These are phyloP conservation scores for Yamadazyma trypodendri DNA, from an alignment of 1,139 yeast species.

Conservation along the genomic window DNA sequence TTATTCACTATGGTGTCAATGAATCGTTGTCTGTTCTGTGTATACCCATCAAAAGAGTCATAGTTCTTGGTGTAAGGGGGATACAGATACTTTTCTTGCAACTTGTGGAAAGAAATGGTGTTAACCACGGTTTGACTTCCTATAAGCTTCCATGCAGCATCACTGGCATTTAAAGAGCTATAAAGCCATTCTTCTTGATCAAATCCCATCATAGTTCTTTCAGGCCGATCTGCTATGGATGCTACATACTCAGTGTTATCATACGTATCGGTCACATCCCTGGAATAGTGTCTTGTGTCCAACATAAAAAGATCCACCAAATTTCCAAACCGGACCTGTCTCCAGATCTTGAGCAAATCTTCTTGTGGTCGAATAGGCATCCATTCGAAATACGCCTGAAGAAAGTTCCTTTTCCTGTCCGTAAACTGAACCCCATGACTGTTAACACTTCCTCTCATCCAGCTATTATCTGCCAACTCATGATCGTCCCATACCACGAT, in stretches of 20 bases:
- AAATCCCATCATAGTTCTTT: slow-evolving; percentile 4
- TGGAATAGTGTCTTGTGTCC: slow-evolving; percentile 2
- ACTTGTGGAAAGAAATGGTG: not conserved
- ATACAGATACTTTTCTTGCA: not conserved
- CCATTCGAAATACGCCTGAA: slow-evolving; percentile 4
- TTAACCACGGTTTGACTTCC: slow-evolving; percentile 3
- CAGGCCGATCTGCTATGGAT: slow-evolving; percentile 1
- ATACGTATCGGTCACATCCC: slow-evolving; percentile 2
- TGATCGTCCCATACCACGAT: slow-evolving; percentile 3
- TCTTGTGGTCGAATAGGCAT: slow-evolving; percentile 3
- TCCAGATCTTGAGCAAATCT: slow-evolving; percentile 2
- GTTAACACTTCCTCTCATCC: slow-evolving; percentile 3
- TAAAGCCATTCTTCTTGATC: slow-evolving; percentile 3
- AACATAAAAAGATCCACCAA: slow-evolving; percentile 1
- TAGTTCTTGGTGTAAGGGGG: not conserved
- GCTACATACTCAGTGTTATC: slow-evolving; percentile 2
- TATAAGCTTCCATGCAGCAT: not conserved
- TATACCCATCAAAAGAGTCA: slow-evolving; percentile 3
- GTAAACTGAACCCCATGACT: slow-evolving; percentile 2
- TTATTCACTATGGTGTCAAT: not conserved
- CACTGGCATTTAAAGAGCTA: not conserved
- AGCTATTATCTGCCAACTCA: slow-evolving; percentile 3
- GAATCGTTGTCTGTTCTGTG: slow-evolving; percentile 1
- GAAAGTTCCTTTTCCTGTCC: not conserved
- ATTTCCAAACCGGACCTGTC: not conserved